phyloP scores from a whole-genome alignment of 345 rosid species.

The Atalantia buxifolia region DNA sequence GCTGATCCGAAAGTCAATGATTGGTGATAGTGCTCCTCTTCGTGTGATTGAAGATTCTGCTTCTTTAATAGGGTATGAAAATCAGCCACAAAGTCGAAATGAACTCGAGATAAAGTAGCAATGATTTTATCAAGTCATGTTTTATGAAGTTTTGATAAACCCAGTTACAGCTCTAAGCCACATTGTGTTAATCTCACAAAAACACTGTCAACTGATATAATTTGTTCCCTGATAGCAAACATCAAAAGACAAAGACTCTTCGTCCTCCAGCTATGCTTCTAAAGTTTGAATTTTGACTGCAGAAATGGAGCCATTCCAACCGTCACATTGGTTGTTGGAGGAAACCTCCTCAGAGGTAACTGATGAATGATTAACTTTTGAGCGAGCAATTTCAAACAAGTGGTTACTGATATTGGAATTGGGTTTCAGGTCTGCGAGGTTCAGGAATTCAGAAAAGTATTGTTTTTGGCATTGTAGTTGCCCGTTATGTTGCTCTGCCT shows the following conservation, averaged over 20 bases:
- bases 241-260: background rate
- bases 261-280: background rate
- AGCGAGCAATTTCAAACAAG: background rate
- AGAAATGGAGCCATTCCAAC: constrained; percentile 72
- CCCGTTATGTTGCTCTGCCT: constrained; percentile 56
- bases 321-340: constrained; percentile 60
- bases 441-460: constrained; percentile 37
- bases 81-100: background rate
- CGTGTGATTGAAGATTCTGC: constrained; percentile 56
- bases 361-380: background rate
- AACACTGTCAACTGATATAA: background rate
- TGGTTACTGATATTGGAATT: background rate
- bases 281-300: constrained; percentile 12
- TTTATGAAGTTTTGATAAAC: too few relatives aligned
- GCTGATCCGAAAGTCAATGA: constrained; percentile 35
- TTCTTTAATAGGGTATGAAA: constrained; percentile 51
- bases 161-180: background rate
- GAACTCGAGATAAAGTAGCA: background rate
- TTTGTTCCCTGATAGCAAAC: background rate
- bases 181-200: background rate
- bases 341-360: constrained; percentile 62
- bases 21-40: constrained; percentile 58
- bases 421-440: constrained; percentile 45
- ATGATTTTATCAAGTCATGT: background rate
- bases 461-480: constrained; percentile 41